These are phyloP conservation scores for Fusarium irregulare DNA, from an alignment of 2,329 filamentous ascomycete species.

Conservation along the genomic window DNA sequence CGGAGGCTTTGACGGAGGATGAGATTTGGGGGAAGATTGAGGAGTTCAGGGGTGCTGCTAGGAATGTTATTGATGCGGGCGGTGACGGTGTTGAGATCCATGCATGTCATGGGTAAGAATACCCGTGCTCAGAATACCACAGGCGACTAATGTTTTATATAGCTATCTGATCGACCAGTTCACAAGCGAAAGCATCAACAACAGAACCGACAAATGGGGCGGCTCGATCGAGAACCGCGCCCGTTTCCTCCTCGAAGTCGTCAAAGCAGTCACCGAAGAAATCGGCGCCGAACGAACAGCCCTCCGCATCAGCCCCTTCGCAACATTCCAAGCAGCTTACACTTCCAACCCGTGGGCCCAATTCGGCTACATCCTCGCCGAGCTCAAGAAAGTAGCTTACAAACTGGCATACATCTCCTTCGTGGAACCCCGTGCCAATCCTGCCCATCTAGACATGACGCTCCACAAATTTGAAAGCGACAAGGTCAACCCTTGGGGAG, in stretches of 20 bases:
- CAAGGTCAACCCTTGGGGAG: conserved; percentile 9
- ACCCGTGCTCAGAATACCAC: accelerated
- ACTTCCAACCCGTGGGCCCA: conserved; percentile 47
- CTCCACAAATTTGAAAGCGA: neutral
- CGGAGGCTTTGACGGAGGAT: conserved; percentile 62
- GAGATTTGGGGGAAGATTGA: conserved; percentile 74
- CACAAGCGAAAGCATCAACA: conserved; percentile 62
- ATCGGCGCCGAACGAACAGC: conserved; percentile 63
- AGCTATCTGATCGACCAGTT: conserved; percentile 71
- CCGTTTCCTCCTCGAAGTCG: conserved; percentile 62
- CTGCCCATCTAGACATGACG: conserved; percentile 51
- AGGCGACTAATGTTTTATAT: accelerated
- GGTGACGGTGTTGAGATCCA: conserved; percentile 76
- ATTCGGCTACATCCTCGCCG: conserved; percentile 43
- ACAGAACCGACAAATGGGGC: conserved; percentile 65
- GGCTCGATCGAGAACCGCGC: conserved; percentile 65
- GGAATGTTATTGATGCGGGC: conserved; percentile 69
- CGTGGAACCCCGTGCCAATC: conserved; percentile 51
- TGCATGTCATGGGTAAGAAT: conserved; percentile 64
- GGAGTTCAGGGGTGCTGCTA: conserved; percentile 67
- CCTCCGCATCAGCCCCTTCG: conserved; percentile 67
- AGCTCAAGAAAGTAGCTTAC: conserved; percentile 44
- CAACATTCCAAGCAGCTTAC: conserved; percentile 46
- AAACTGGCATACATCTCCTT: conserved; percentile 52
- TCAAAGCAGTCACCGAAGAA: conserved; percentile 54